Percentiles rank a stretch among this genome's conserved stretches.
Conservation (phyloP, 2,329 filamentous ascomycete species). For the Colletotrichum gigasporum region DNA sequence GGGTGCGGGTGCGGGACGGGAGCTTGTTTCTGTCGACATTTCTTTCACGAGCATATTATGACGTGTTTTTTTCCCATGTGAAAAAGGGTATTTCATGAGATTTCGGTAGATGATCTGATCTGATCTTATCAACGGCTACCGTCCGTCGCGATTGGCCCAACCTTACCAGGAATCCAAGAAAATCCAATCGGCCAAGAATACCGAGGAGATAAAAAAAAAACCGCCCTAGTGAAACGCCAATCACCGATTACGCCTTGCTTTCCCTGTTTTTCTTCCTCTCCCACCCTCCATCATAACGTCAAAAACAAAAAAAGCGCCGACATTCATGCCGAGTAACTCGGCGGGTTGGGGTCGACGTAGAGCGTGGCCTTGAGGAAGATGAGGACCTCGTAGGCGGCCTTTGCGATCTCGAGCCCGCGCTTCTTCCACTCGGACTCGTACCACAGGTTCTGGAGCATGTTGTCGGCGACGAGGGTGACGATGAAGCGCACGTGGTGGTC, state of each 20-base stretch:
- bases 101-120: conserved; percentile 7
- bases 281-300: neutral
- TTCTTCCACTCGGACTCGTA: conserved; percentile 43
- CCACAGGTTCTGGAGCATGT: conserved; percentile 45
- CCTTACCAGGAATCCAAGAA: neutral
- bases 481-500: conserved; percentile 52
- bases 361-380: conserved; percentile 42
- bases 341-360: conserved; percentile 37
- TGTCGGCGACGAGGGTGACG: conserved; percentile 45
- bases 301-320: neutral
- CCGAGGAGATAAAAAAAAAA: neutral
- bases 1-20: conserved; percentile 15
- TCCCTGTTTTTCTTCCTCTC: neutral
- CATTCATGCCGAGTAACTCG: conserved; percentile 38
- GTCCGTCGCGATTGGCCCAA: conserved; percentile 6
- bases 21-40: neutral
- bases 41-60: conserved; percentile 3
- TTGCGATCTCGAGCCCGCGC: conserved; percentile 41
- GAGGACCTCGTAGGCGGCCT: conserved; percentile 48
- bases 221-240: neutral
- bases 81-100: neutral
- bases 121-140: neutral
- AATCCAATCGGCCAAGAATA: neutral
- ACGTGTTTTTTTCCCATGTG: conserved; percentile 4
- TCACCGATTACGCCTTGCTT: neutral